Percentiles rank a stretch among this genome's conserved stretches.
Evolutionary conservation across 2,329 filamentous ascomycete genomes (phyloP).

Genomic region (Xylaria sp.): DNA sequence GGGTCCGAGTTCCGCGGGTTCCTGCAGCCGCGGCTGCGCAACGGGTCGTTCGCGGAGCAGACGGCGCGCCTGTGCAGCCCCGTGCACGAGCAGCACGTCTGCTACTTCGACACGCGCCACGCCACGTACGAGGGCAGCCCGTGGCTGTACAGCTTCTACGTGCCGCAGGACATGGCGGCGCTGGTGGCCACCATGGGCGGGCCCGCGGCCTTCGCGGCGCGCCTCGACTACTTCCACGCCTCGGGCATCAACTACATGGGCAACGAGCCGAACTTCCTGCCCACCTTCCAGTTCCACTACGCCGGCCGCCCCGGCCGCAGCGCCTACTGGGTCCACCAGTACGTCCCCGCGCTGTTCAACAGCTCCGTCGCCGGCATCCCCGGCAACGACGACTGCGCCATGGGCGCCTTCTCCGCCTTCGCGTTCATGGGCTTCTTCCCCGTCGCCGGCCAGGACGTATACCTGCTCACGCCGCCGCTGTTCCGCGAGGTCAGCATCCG

Average conservation of each 20-base stretch:
- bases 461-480: slow-evolving; percentile 57
- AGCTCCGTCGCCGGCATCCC: slow-evolving; percentile 62
- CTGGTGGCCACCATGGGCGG: slow-evolving; percentile 60
- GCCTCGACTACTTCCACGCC: slow-evolving; percentile 70
- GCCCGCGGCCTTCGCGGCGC: slow-evolving; percentile 57
- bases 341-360: slow-evolving; percentile 73
- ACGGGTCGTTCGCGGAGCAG: slow-evolving; percentile 71
- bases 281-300: slow-evolving; percentile 68
- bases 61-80: slow-evolving; percentile 67
- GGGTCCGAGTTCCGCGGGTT: slow-evolving; percentile 68
- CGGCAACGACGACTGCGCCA: slow-evolving; percentile 62
- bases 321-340: slow-evolving; percentile 62
- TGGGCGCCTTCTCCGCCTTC: slow-evolving; percentile 59
- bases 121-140: slow-evolving; percentile 53
- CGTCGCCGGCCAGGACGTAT: slow-evolving; percentile 60
- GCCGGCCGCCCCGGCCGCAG: slow-evolving; percentile 66
- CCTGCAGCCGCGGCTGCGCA: slow-evolving; percentile 69
- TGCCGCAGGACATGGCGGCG: slow-evolving; percentile 52
- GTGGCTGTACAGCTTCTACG: slow-evolving; percentile 77
- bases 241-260: slow-evolving; percentile 72
- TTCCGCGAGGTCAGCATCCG: slow-evolving; percentile 52
- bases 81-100: slow-evolving; percentile 53
- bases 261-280: slow-evolving; percentile 62
- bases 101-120: slow-evolving; percentile 53
- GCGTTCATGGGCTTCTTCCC: slow-evolving; percentile 61